Evolutionary conservation across 306 rosid species (phyloP).

Genomic region (Acacia crassicarpa): DNA sequence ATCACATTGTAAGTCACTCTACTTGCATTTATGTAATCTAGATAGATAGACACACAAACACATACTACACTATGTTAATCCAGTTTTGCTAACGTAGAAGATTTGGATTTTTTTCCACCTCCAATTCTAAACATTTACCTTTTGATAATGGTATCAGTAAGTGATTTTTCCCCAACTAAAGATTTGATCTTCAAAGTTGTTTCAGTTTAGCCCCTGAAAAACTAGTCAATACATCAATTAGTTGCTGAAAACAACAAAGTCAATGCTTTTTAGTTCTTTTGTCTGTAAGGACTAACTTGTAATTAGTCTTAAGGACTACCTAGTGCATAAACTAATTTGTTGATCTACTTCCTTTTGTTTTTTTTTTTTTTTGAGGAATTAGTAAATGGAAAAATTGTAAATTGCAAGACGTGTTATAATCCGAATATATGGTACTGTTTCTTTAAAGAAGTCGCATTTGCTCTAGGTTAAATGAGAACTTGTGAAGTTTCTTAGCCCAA

Average conservation of each 20-base stretch:
- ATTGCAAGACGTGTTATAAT: background rate
- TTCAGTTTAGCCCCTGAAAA: background rate
- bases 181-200: background rate
- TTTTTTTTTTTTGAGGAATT: background rate
- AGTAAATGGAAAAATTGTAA: background rate
- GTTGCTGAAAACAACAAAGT: background rate
- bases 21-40: background rate
- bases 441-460: background rate
- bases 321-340: background rate
- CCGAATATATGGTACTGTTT: background rate
- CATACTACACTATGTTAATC: background rate
- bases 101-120: background rate
- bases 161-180: background rate
- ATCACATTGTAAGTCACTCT: conserved; percentile 78
- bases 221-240: background rate
- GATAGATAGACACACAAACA: background rate
- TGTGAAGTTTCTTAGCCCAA: background rate
- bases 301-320: background rate
- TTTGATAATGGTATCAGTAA: background rate
- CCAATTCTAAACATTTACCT: background rate
- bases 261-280: background rate
- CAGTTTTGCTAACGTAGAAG: background rate
- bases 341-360: background rate
- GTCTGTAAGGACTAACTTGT: background rate
- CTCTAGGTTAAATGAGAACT: background rate